Evolutionary conservation across 805 yeast genomes (phyloP).

Genomic region (Maudiozyma turicensis): DNA sequence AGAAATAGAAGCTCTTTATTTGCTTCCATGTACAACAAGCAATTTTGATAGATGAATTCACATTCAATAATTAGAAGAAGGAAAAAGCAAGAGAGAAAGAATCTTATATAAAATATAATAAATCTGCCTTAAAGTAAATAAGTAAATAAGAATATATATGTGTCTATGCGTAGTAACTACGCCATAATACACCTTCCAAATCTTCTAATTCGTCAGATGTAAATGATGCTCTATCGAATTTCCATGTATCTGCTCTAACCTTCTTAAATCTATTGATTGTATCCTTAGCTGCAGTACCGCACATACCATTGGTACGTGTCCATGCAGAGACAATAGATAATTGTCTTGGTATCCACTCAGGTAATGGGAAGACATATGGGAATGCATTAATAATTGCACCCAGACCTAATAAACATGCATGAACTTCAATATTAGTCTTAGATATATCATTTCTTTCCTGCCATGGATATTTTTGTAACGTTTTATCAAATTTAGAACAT

Average conservation of each 20-base stretch:
- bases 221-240: slow-evolving; percentile 68
- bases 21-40: too few species aligned
- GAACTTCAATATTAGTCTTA: slow-evolving; percentile 40
- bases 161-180: slow-evolving; percentile 70
- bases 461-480: slow-evolving; percentile 19
- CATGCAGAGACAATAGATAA: slow-evolving; percentile 60
- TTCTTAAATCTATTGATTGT: slow-evolving; percentile 78
- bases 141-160: background rate
- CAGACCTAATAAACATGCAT: slow-evolving; percentile 80
- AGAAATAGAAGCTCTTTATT: too few species aligned
- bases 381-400: slow-evolving; percentile 85
- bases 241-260: slow-evolving; percentile 94
- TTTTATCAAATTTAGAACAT: slow-evolving; percentile 33
- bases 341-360: slow-evolving; percentile 74
- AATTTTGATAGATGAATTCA: too few species aligned
- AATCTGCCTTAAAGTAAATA: too few species aligned
- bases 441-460: slow-evolving; percentile 30
- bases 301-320: slow-evolving; percentile 64
- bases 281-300: slow-evolving; percentile 78
- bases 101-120: too few species aligned
- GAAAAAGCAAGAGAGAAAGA: too few species aligned
- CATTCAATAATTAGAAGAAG: too few species aligned
- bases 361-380: slow-evolving; percentile 87
- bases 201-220: slow-evolving; percentile 75
- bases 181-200: slow-evolving; percentile 88